Evolutionary conservation across 331 rosid genomes (phyloP).

Genomic region (Quercus lobata): DNA sequence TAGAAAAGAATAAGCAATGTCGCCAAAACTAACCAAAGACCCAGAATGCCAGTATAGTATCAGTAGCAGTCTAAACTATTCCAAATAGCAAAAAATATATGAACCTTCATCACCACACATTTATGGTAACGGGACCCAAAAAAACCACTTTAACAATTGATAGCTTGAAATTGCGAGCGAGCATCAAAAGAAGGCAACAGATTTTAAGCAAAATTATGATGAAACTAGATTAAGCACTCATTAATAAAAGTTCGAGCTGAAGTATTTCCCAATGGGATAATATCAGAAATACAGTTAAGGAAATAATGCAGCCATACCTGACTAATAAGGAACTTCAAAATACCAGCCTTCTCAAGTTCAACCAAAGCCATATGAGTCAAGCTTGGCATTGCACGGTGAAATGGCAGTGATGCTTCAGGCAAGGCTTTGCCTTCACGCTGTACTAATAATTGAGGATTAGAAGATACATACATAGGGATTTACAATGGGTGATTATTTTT

Average conservation of each 20-base stretch:
- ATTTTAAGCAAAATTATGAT: neutral
- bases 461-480: conserved; percentile 13
- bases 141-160: neutral
- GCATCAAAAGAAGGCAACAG: conserved; percentile 4
- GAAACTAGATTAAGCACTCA: neutral
- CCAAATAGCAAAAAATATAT: neutral
- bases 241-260: neutral
- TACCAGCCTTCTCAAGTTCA: conserved; percentile 78
- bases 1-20: neutral
- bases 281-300: neutral
- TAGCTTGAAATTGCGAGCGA: neutral
- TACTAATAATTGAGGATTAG: conserved; percentile 20
- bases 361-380: conserved; percentile 94
- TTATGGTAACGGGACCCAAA: neutral
- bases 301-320: conserved; percentile 49
- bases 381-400: conserved; percentile 96
- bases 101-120: neutral
- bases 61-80: neutral
- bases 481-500: conserved; percentile 6
- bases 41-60: neutral
- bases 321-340: conserved; percentile 86
- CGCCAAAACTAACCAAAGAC: conserved; percentile 2
- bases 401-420: conserved; percentile 95
- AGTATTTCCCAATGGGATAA: neutral
- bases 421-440: conserved; percentile 98